Base-by-base conservation (phyloP, 1,284 basidiomycete genomes). In the Sporisorium exsertum region DNA sequence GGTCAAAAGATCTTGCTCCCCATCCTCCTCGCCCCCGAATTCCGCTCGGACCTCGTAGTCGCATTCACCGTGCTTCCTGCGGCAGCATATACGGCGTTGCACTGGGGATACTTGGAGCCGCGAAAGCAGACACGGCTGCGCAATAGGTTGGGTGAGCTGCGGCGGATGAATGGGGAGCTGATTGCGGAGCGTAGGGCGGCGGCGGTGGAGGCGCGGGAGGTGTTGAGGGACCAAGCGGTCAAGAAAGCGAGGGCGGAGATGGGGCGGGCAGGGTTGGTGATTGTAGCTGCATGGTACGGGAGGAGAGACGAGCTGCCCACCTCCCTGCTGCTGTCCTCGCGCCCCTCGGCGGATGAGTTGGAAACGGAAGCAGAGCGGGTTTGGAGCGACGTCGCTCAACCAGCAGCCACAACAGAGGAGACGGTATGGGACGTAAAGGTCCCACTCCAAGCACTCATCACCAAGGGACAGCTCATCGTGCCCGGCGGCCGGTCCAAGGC, bases 401-500 rank as follows among this genome's bases (percentile, higher is more conserved):
- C n/a, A 3, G n/a, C 43, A 40, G 16, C 18, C 15, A 40, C 37
- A 9, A 45, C 53, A 5, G 47, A 24, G 18, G 42, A 46, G n/a
- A 58, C 35, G 27, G 87, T 88, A 50, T 89, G 93, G 73, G 91
- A 94, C 85, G 93, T 95, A 42, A 92, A 91, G 20, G 87, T 92
- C 33, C 90, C 94, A 4, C 82, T 96, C 29, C 94, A 95, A 87
- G 91, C 93, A 26, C 88, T 96, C 18, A 92, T 95, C 50, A 89
- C 90, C 73, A 89, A 91, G 73, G 91, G 91, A 52, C 92, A 93
- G 83, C 84, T 97, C 53, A 90, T 91, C 81, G 91, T 97, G 70
- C 91, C 94, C 18, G 90, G 90, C 54, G 91, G 91, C 52, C 87
- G 91, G 74, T 85, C 87, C 18, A 90, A 90, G 91, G 87, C 89